These are phyloP conservation scores for Pinus tabuliformis DNA, from an alignment of 75 land plant genomes.

Conservation along the genomic window DNA sequence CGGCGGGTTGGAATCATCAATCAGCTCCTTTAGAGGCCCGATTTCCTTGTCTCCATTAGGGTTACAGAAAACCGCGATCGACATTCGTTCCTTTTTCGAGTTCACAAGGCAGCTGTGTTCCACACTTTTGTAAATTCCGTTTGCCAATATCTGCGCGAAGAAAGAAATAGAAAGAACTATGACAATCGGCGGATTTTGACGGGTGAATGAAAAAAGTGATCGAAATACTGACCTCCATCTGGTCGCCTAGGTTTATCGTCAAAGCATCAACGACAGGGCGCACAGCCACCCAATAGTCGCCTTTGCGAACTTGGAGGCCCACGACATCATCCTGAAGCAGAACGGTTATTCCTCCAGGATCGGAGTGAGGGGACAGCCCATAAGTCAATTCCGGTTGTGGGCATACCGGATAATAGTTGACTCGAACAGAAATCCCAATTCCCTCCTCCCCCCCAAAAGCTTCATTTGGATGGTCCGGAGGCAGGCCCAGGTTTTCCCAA, in stretches of 20 bases:
- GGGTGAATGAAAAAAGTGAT: too few species aligned
- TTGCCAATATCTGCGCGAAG: constrained; percentile 25
- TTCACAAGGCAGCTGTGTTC: constrained; percentile 32
- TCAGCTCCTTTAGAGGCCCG: constrained; percentile 16
- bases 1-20: background rate
- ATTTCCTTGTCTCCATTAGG: constrained; percentile 8
- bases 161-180: background rate
- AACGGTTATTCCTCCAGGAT: constrained; percentile 30
- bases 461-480: too few species aligned
- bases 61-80: constrained; percentile 23
- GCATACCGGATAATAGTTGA: too few species aligned
- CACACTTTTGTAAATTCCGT: constrained; percentile 27
- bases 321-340: constrained; percentile 29
- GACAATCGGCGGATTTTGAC: too few species aligned
- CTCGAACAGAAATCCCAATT: too few species aligned
- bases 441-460: too few species aligned
- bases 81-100: constrained; percentile 11
- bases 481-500: too few species aligned
- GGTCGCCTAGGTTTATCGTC: constrained; percentile 29
- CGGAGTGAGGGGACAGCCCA: too few species aligned
- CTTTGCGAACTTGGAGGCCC: constrained; percentile 33
- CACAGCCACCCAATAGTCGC: constrained; percentile 23
- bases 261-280: constrained; percentile 2
- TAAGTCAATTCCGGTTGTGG: too few species aligned
- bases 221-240: constrained; percentile 12